Percentiles rank a stretch among this genome's conserved stretches.
These are phyloP conservation scores for Syncephalastrum sp. DNA, from an alignment of 371 early-diverging fungal species.

Conservation along the genomic window DNA sequence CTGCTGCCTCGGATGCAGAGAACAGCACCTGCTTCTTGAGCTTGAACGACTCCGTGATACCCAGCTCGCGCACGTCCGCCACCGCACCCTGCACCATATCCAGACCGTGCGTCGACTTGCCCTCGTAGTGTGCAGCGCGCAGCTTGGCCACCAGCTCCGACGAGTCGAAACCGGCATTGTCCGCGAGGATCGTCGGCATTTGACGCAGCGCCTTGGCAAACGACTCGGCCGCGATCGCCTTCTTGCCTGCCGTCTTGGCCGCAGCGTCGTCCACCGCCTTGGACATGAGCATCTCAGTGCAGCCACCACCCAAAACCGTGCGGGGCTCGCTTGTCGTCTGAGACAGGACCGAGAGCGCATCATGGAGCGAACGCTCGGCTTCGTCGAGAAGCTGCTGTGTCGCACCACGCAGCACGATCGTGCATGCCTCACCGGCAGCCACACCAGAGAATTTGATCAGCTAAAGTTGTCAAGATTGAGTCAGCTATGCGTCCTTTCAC, in stretches of 20 bases:
- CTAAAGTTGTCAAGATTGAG: slow-evolving; percentile 15
- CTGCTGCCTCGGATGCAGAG: slow-evolving; percentile 98
- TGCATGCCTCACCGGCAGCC: slow-evolving; percentile 97
- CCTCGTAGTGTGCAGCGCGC: slow-evolving; percentile 91
- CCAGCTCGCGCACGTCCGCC: slow-evolving; percentile 83
- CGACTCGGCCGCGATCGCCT: slow-evolving; percentile 95
- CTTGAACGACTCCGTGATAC: slow-evolving; percentile 98
- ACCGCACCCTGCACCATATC: slow-evolving; percentile 88
- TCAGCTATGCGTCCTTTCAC: not conserved
- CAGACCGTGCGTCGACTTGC: slow-evolving; percentile 80
- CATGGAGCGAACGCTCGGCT: slow-evolving; percentile 99
- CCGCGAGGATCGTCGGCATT: slow-evolving; percentile 97
- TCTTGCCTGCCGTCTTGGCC: slow-evolving; percentile 90
- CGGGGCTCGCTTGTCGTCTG: slow-evolving; percentile 96
- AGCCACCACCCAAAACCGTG: slow-evolving; percentile 97
- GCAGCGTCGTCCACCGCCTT: slow-evolving; percentile 94
- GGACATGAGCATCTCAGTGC: slow-evolving; percentile 98
- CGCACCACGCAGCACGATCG: slow-evolving; percentile 97
- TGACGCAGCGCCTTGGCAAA: slow-evolving; percentile 97
- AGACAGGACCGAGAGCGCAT: slow-evolving; percentile 97
- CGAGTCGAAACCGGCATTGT: slow-evolving; percentile 98
- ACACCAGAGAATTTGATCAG: slow-evolving; percentile 97
- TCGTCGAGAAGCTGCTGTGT: slow-evolving; percentile 98
- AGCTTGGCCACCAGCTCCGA: slow-evolving; percentile 91
- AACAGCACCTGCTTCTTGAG: slow-evolving; percentile 97